Evolutionary conservation across 306 rosid genomes (phyloP).

Genomic region (Mimosa bimucronata): DNA sequence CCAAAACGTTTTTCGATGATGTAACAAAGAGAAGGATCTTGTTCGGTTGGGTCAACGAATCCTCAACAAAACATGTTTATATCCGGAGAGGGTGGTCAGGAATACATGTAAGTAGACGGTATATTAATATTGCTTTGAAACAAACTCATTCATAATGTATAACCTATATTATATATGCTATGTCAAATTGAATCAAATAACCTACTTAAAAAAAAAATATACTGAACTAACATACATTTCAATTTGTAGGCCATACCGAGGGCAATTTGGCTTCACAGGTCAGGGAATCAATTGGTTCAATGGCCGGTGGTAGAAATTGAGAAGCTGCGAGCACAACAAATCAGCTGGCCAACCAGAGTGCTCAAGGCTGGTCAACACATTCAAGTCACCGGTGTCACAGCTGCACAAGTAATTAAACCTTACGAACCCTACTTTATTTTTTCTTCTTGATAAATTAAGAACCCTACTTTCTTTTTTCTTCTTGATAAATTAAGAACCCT

Average conservation of each 20-base stretch:
- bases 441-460: too few species aligned
- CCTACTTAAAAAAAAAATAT: not conserved
- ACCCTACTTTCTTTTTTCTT: too few species aligned
- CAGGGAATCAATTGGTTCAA: conserved; percentile 69
- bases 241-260: conserved; percentile 69
- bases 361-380: conserved; percentile 51
- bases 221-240: not conserved
- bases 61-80: conserved; percentile 60
- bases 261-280: conserved; percentile 57
- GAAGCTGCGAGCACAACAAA: conserved; percentile 46
- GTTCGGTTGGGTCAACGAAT: conserved; percentile 87
- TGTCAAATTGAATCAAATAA: conserved; percentile 3
- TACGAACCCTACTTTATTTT: too few species aligned
- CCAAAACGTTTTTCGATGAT: conserved; percentile 75
- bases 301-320: conserved; percentile 81
- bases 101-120: conserved; percentile 55
- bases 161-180: not conserved
- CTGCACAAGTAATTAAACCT: conserved; percentile 28
- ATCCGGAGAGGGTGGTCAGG: conserved; percentile 86
- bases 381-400: conserved; percentile 53
- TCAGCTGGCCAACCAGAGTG: conserved; percentile 36
- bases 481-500: too few species aligned
- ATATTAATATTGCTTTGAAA: not conserved
- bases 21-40: conserved; percentile 61
- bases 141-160: not conserved